Percentiles rank a stretch among this genome's conserved stretches.
Evolutionary conservation across 192 early-diverging fungal genomes (phyloP).

Genomic region (Coemansia brasiliensis): DNA sequence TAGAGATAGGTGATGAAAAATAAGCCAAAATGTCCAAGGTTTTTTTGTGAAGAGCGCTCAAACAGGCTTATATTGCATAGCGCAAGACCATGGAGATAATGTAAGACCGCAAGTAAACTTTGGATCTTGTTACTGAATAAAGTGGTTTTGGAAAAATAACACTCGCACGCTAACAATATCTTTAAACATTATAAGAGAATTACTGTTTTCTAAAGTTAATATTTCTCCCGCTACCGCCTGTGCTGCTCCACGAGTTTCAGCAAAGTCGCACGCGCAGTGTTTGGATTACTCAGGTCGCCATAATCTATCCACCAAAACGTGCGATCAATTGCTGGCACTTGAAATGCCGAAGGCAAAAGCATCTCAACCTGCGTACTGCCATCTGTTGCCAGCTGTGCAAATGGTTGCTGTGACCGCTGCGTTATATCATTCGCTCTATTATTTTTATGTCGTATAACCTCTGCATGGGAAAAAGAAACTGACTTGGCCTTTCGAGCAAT

Average conservation of each 20-base stretch:
- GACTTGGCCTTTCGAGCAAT: neutral
- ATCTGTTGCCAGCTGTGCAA: neutral
- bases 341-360: slow-evolving; percentile 10
- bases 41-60: too few species aligned
- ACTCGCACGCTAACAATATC: slow-evolving; percentile 4
- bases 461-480: too few species aligned
- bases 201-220: neutral
- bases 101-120: too few species aligned
- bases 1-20: neutral
- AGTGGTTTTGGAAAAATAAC: neutral
- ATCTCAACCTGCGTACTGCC: neutral
- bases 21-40: too few species aligned
- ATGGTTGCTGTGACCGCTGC: slow-evolving; percentile 16
- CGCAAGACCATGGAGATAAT: neutral
- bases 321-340: slow-evolving; percentile 4
- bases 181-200: neutral
- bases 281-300: slow-evolving; percentile 42
- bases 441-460: too few species aligned
- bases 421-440: neutral
- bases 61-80: slow-evolving; percentile 6
- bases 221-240: neutral
- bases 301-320: slow-evolving; percentile 54
- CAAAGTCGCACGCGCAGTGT: slow-evolving; percentile 25
- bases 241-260: slow-evolving; percentile 16
- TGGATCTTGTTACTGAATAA: neutral